Percentiles rank a stretch among this genome's conserved stretches.
Evolutionary conservation across 2,329 filamentous ascomycete genomes (phyloP).

Genomic region (Diaporthe sp.): DNA sequence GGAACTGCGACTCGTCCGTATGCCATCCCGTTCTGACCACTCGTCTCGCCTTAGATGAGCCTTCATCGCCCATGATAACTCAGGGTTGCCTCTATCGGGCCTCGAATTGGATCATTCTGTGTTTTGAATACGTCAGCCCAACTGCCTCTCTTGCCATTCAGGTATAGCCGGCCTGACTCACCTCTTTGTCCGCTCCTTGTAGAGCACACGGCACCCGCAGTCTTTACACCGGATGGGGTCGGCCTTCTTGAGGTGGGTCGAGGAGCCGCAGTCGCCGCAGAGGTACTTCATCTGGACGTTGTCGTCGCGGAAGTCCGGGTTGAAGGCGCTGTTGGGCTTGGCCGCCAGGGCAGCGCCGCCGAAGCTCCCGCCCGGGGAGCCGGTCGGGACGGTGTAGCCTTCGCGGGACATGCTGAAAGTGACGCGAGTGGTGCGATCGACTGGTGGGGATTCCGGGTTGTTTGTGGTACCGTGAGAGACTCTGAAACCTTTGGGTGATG

Average conservation of each 20-base stretch:
- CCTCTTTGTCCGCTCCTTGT: conserved; percentile 98
- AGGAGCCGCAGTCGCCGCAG: conserved; percentile 88
- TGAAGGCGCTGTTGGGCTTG: conserved; percentile 58
- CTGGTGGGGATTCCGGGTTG: accelerated
- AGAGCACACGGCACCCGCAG: conserved; percentile 94
- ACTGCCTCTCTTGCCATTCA: background rate
- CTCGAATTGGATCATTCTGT: conserved; percentile 98
- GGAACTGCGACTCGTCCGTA: background rate
- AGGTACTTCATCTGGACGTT: conserved; percentile 76
- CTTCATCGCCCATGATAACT: background rate
- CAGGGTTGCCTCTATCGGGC: conserved; percentile 73
- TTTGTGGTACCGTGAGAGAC: no score
- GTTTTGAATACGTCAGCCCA: conserved; percentile 44
- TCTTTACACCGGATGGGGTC: conserved; percentile 90
- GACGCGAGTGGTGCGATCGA: background rate
- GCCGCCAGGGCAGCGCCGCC: conserved; percentile 49
- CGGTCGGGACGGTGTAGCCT: conserved; percentile 80
- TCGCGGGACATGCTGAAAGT: conserved; percentile 75
- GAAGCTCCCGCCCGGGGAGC: conserved; percentile 58
- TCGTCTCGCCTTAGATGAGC: no score
- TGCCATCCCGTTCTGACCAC: background rate
- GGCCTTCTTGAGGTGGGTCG: conserved; percentile 80
- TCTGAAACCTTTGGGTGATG: no score
- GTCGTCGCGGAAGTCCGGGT: conserved; percentile 58
- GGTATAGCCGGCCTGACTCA: conserved; percentile 59